Base-by-base conservation (phyloP, 2,329 filamentous ascomycete genomes). In the Alternaria sp. region DNA sequence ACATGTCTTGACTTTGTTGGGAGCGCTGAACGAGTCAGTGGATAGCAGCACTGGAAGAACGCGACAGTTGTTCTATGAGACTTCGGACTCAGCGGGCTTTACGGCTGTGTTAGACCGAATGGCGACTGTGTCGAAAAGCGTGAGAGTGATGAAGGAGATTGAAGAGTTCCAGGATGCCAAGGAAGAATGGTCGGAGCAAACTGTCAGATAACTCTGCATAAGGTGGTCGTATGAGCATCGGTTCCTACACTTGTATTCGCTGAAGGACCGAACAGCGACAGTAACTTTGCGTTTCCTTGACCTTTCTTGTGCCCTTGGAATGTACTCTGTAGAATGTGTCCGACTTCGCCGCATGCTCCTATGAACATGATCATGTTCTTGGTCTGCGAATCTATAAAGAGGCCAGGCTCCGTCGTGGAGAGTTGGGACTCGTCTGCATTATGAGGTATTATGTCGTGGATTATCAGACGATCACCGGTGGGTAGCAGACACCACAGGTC, bases 401-500 rank as follows among this genome's bases (percentile, higher is more conserved):
- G 45, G 4, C 66, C 68, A 7, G 67, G 57, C 23, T 45, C 30
- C 11, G 11, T 23, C 0, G 12, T 6, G 4, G 6, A 2, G 4
- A 23, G 8, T 10, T 17, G 12, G 3, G 7, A 12, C 8, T 9
- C 2, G 11, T 64, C 43, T 15, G 12, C 1, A 26, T 19, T 9
- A 19, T 54, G 11, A 17, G 57, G 49, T 7, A 30, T 47, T n/a
- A 73, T 26, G n/a, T 65, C 51, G 25, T 77, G 69, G 21, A 77
- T 17, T 12, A 79, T 70, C 10, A 78, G 25, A 17, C 76, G 66
- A n/a, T 76, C 61, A 6, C 71, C 75, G 10, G 71, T 73, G 2
- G 72, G 72, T 19, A 78, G 57, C 3, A 54, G 25, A 32, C 81
- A 90, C 92, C 92, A 96, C 6, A 92, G 77, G 5, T 87, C 82